Base-by-base conservation (phyloP, 768 basidiomycete genomes). In the Mycena galopus region DNA sequence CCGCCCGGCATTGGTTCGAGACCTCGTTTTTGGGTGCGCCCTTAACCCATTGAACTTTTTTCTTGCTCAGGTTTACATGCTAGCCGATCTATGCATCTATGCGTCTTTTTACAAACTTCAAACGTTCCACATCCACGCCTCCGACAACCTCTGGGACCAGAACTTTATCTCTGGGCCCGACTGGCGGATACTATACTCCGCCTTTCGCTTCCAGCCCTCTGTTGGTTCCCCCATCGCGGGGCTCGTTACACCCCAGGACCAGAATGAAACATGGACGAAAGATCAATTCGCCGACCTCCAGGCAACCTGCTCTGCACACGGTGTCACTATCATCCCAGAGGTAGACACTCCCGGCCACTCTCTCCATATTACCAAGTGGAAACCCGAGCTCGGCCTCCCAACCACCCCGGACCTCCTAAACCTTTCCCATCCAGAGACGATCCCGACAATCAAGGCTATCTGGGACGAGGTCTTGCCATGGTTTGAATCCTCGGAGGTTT, bases 61-160 rank as follows among this genome's bases (percentile, higher is more conserved):
- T 27, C 5, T 51, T 29, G 32, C 35, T 51, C 14, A 29, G 30
- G 21, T 9, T 29, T 21, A n/a, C 10, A 16, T 66, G 47, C 63
- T 66, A 86, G 86, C 82, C 23, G 85, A 86, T 33, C 76, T 87
- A 3, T 86, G 86, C 76, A 80, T 78, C 17, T 86, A 86, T 30
- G 85, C 85, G 0, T 85, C 84, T 2, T 86, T 85, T 74, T 86
- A 84, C 81, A 86, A 86, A 74, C 73, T 86, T 6, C 83, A 85
- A n/a, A 82, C 83, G 66, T 77, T 86, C 53, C 86, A 86, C 37
- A 66, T 87, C 6, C 85, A 86, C 75, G 83, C 85, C 4, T 85
- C 84, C 1, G 85, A 86, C 76, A 81, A 86, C 29, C 61, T 85
- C 14, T 86, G 85, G 85, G 83, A 86, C 76, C 82, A 83, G 37